Base-by-base conservation (phyloP, 2,329 filamentous ascomycete genomes). In the Botrytis cinerea region DNA sequence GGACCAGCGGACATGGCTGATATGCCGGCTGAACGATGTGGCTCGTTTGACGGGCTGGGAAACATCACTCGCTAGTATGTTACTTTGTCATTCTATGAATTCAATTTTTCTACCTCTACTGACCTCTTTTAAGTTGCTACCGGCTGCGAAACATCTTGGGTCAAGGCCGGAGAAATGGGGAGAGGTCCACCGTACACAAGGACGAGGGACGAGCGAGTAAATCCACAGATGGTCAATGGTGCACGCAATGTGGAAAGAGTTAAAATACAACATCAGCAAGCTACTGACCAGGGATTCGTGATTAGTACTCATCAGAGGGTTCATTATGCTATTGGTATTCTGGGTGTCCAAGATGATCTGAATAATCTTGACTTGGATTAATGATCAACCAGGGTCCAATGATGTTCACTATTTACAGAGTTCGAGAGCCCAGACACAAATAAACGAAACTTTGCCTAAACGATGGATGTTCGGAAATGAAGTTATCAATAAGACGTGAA, bases 131-230 rank as follows among this genome's bases (percentile, higher is more conserved):
- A 60, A 68, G 71, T 98, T 75, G 93, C 93, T 0, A 86, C 89
- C 67, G 94, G 94, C 1, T 97, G 94, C 81, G 95, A 98, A 82
- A 91, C 90, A 4, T 88, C 90, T 0, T 99, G 96, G 96, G 86
- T 88, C 74, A 93, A 91, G 80, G 90, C 92, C 0, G 92, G 89
- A 5, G 87, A 91, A 75, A 85, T 92, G 77, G 93, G 93, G 0
- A 87, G 89, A 63, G 95, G 94, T 0, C 94, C 94, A 6, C 90
- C 90, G 0, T 98, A 97, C 80, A 82, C 84, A 69, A 84, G 87
- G 40, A 85, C 83, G 14, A 80, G 80, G 71, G 83, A 84, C 75
- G 80, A 84, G n/a, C 80, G 62, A 14, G 32, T 51, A 40, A 64
- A 81, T 6, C 77, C 81, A 61, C 81, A 81, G 35, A 84, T 87